Evolutionary conservation across 2,329 filamentous ascomycete species (phyloP), one percentile per base, ranked within the genome.

Genomic region (Aspergillus viridinutans): DNA sequence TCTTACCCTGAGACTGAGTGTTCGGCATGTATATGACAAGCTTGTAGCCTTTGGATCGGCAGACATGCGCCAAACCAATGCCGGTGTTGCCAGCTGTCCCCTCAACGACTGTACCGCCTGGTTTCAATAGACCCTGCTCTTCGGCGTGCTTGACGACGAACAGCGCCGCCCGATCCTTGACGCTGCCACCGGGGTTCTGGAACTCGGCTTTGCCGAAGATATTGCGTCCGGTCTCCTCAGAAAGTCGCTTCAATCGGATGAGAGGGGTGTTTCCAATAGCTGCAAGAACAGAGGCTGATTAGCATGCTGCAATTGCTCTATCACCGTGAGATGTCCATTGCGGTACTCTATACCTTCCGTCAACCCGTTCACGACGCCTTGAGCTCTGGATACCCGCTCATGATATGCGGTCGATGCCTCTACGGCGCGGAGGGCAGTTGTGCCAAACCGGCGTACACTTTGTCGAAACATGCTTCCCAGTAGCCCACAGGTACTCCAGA

Each of bases 21-120:
- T 99, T 90, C 68, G 94, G 94, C 94, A 99, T 97, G 85, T 97
- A 99, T 73, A 99, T 99, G 71, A 97, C 92, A 52, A 96, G 86
- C 73, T 89, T 89, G 83, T 99, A 97, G 43, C 93, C 94, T 68
- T 88, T 89, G 40, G 88, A 90, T 59, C 93, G 86, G 79, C 94
- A 97, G 56, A 99, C 94, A 78, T 97, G 94, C 21, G 94, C 94
- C 47, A 99, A 88, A 1, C 94, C 94, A 74, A 99, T 99, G 63
- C 94, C 94, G 29, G 94, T 99, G 81, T 97, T 99, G 53, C 94
- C 94, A 0, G 94, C 94, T 4, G 94, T 99, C 60, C 94, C 94
- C 78, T 99, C 94, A 57, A 99, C 89, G 12, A 99, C 92, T 21
- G 94, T 97, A 60, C 94, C 94, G 54, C 93, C 93, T 0, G 92